Conservation (phyloP, 2,329 filamentous ascomycete genomes). For the Diplocarpon rosae region DNA sequence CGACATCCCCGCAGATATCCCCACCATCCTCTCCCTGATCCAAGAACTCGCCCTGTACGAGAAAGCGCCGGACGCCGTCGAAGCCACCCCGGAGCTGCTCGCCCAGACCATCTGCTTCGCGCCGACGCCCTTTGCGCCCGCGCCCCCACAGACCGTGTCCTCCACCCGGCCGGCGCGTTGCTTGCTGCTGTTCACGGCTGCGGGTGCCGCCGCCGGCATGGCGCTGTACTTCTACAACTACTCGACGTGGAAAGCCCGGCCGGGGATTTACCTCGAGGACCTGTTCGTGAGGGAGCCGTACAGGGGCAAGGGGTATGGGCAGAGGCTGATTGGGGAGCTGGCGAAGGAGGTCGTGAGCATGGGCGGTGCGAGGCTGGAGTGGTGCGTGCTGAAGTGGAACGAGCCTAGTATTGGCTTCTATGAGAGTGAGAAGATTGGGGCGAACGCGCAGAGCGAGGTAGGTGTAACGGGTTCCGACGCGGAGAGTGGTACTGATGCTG, state of each 20-base stretch:
- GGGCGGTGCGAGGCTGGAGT: conserved; percentile 68
- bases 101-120: conserved; percentile 67
- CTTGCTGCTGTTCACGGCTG: conserved; percentile 48
- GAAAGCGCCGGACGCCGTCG: conserved; percentile 58
- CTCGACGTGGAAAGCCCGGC: conserved; percentile 78
- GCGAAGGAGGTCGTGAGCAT: conserved; percentile 70
- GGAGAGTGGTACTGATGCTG: neutral
- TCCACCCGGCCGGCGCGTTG: conserved; percentile 60
- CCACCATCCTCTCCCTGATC: conserved; percentile 71
- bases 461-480: neutral
- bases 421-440: conserved; percentile 52
- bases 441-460: conserved; percentile 47
- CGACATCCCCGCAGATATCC: conserved; percentile 49
- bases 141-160: conserved; percentile 34
- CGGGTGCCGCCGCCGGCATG: conserved; percentile 53
- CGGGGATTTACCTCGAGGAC: conserved; percentile 90
- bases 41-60: conserved; percentile 83
- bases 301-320: conserved; percentile 70
- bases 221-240: conserved; percentile 95
- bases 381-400: conserved; percentile 91
- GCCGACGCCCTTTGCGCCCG: conserved; percentile 34
- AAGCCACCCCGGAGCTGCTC: conserved; percentile 64
- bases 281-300: conserved; percentile 67
- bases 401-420: conserved; percentile 85
- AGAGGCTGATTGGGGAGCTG: conserved; percentile 59